Evolutionary conservation across 768 basidiomycete species (phyloP).

Genomic region (Psilocybe subaeruginosa): DNA sequence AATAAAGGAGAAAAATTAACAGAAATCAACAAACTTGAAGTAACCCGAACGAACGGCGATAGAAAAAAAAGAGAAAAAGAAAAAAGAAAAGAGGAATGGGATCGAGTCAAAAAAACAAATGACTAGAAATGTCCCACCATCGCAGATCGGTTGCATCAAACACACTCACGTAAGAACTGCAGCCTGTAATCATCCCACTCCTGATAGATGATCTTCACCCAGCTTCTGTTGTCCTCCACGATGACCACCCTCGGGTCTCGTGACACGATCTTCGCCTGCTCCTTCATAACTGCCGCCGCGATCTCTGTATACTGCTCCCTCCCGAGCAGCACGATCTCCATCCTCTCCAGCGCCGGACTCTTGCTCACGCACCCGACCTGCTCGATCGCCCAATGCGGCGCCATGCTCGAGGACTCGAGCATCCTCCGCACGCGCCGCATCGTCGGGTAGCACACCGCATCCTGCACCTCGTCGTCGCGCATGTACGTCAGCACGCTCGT

Average conservation of each 20-base stretch:
- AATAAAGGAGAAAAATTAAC: too few relatives aligned
- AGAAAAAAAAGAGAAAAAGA: background rate
- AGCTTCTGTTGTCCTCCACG: slow-evolving; percentile 9
- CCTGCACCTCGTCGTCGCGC: slow-evolving; percentile 36
- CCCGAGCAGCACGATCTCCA: slow-evolving; percentile 29
- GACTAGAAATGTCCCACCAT: too few relatives aligned
- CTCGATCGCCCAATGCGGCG: slow-evolving; percentile 26
- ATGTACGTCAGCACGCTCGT: slow-evolving; percentile 37
- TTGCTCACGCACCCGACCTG: slow-evolving; percentile 29
- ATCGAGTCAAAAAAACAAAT: too few relatives aligned
- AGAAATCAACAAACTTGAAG: background rate
- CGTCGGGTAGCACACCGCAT: slow-evolving; percentile 30
- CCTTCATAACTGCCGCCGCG: background rate
- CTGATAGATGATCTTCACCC: slow-evolving; percentile 14
- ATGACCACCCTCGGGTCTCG: slow-evolving; percentile 17
- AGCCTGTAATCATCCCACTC: slow-evolving; percentile 18
- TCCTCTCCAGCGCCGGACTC: slow-evolving; percentile 27
- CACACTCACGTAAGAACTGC: slow-evolving; percentile 11
- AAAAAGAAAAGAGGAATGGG: background rate
- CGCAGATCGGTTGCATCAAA: background rate
- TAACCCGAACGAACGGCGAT: background rate
- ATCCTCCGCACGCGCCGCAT: slow-evolving; percentile 31
- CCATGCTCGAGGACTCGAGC: slow-evolving; percentile 21
- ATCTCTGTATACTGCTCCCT: background rate
- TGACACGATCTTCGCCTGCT: slow-evolving; percentile 10